phyloP scores from a whole-genome alignment of 2,329 filamentous ascomycete species.

The Colletotrichum cuscutae region DNA sequence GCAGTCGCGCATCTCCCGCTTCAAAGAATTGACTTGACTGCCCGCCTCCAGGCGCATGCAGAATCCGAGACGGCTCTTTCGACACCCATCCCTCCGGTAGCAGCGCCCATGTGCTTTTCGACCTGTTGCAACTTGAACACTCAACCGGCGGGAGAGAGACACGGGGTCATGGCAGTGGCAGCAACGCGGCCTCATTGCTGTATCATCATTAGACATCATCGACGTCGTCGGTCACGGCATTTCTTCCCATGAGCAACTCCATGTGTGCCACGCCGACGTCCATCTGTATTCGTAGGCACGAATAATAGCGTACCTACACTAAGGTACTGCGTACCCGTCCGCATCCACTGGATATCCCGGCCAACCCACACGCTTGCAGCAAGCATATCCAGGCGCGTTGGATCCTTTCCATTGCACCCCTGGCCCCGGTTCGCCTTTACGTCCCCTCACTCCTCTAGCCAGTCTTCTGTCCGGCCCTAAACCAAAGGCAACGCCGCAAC shows the following conservation, averaged over 20 bases:
- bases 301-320: not conserved
- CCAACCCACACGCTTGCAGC: not conserved
- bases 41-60: not conserved
- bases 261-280: not conserved
- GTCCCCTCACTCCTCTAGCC: not conserved
- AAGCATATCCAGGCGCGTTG: constrained; percentile 1
- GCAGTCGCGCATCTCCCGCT: constrained; percentile 3
- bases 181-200: constrained; percentile 14
- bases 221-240: not conserved
- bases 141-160: constrained; percentile 30
- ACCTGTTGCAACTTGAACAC: constrained; percentile 4
- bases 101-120: not conserved
- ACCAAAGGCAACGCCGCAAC: not conserved
- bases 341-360: not conserved
- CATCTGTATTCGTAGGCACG: not conserved
- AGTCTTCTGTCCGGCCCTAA: constrained; percentile 4
- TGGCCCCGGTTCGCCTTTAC: not conserved
- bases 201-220: not conserved
- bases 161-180: constrained; percentile 25
- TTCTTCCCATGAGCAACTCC: not conserved
- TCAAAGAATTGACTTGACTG: not conserved
- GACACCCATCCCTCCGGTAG: not conserved
- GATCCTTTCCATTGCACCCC: not conserved
- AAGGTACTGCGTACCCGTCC: not conserved
- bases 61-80: not conserved